These are phyloP conservation scores for Saussurea involucrata DNA, from an alignment of 129 eudicot species.

Conservation along the genomic window DNA sequence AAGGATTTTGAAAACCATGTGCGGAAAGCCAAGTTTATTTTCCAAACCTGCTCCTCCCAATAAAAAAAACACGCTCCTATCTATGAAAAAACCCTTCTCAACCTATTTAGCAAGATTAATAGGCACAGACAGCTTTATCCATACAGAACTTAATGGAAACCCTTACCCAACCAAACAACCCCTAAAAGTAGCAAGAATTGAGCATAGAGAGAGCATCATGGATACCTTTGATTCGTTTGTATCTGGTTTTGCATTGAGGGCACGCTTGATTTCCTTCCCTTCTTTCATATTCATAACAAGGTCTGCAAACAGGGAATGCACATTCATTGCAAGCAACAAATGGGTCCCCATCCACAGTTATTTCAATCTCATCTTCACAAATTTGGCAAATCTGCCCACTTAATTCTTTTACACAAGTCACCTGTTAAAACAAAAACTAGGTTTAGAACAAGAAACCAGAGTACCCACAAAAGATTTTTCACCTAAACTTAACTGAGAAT, in stretches of 20 bases:
- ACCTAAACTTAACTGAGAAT: background rate
- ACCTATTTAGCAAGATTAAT: too few species aligned
- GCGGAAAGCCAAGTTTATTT: background rate
- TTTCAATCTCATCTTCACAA: slow-evolving; percentile 66
- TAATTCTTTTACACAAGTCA: slow-evolving; percentile 65
- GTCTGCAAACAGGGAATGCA: slow-evolving; percentile 72
- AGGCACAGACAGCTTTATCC: too few species aligned
- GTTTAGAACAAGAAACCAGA: background rate
- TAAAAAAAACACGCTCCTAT: too few species aligned
- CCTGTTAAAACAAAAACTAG: slow-evolving; percentile 34
- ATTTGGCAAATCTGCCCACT: slow-evolving; percentile 61
- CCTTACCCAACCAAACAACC: background rate
- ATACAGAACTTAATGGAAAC: background rate
- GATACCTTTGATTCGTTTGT: slow-evolving; percentile 69
- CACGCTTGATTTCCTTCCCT: slow-evolving; percentile 66
- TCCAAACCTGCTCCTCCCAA: background rate
- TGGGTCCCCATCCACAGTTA: slow-evolving; percentile 45
- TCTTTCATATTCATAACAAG: slow-evolving; percentile 77
- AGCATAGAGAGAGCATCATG: background rate
- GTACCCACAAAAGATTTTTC: background rate
- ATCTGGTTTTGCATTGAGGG: slow-evolving; percentile 81
- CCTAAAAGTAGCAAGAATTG: background rate
- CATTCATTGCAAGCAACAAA: slow-evolving; percentile 87
- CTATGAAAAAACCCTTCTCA: background rate
- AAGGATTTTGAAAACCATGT: too few species aligned